A percentile compares a stretch with the other conserved stretches of the same genome.
phyloP scores from a whole-genome alignment of 805 yeast genomes.

The Candida anglica region DNA sequence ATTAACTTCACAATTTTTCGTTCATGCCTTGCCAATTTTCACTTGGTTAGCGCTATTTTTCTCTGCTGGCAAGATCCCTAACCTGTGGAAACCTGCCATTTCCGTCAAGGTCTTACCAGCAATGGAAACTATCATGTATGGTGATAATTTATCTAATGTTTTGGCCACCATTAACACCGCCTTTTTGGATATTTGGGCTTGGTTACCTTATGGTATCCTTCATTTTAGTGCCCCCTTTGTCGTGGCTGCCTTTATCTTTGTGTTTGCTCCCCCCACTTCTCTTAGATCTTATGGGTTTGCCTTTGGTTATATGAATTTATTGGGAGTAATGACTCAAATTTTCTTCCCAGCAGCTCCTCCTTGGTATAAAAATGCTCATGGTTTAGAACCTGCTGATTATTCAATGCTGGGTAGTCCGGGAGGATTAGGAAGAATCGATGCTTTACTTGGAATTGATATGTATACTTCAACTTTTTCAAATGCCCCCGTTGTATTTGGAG shows the following conservation, averaged over 20 bases:
- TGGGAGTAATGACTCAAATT: slow-evolving; percentile 81
- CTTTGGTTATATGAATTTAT: slow-evolving; percentile 89
- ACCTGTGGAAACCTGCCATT: slow-evolving; percentile 79
- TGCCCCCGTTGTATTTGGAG: slow-evolving; percentile 93
- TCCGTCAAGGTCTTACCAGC: slow-evolving; percentile 87
- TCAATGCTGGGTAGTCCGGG: slow-evolving; percentile 94
- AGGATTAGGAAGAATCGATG: slow-evolving; percentile 85
- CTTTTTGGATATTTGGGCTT: slow-evolving; percentile 76
- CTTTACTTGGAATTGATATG: slow-evolving; percentile 70
- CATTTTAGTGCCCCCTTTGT: slow-evolving; percentile 92
- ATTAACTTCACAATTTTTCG: slow-evolving; percentile 75
- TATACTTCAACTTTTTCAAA: slow-evolving; percentile 79
- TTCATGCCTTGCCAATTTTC: slow-evolving; percentile 76
- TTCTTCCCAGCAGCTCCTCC: slow-evolving; percentile 95
- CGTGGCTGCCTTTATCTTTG: slow-evolving; percentile 69
- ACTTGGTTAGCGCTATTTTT: slow-evolving; percentile 85
- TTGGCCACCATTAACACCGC: slow-evolving; percentile 69
- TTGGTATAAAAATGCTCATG: slow-evolving; percentile 86
- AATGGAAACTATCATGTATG: slow-evolving; percentile 85
- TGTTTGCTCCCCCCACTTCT: slow-evolving; percentile 90
- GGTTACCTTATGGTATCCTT: slow-evolving; percentile 91
- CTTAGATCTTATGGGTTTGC: slow-evolving; percentile 84
- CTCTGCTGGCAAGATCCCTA: slow-evolving; percentile 70
- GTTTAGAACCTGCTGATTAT: slow-evolving; percentile 86
- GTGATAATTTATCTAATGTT: slow-evolving; percentile 82